Conservation (phyloP, 2,329 filamentous ascomycete genomes). For the Ilyonectria mors-panacis region DNA sequence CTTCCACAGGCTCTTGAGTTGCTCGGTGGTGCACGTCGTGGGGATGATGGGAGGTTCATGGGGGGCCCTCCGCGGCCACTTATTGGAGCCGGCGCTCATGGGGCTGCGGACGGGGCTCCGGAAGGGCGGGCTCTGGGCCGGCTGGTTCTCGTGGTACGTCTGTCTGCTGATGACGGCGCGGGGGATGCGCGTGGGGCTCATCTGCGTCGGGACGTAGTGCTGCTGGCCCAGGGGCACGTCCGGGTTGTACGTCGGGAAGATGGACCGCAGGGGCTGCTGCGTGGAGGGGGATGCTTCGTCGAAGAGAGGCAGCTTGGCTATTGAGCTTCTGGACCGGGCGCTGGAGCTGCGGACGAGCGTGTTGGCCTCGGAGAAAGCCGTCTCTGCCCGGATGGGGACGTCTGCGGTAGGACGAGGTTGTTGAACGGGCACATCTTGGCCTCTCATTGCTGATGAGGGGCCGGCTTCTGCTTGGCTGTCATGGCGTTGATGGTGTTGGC, state of each 20-base stretch:
- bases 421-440: conserved; percentile 51
- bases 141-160: conserved; percentile 62
- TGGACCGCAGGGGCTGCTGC: conserved; percentile 71
- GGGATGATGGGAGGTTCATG: conserved; percentile 63
- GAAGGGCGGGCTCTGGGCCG: conserved; percentile 34
- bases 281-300: conserved; percentile 51
- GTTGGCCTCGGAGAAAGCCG: conserved; percentile 66
- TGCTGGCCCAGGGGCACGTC: conserved; percentile 77
- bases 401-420: conserved; percentile 60
- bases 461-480: conserved; percentile 42
- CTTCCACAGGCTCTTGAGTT: conserved; percentile 78
- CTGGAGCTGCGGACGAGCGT: conserved; percentile 66
- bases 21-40: conserved; percentile 69
- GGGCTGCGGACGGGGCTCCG: conserved; percentile 44
- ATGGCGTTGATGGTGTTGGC: conserved; percentile 1
- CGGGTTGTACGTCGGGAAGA: conserved; percentile 83
- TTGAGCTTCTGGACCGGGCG: conserved; percentile 68
- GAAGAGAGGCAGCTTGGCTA: conserved; percentile 66
- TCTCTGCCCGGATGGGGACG: conserved; percentile 63
- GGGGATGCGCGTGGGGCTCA: conserved; percentile 75
- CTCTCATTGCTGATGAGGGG: conserved; percentile 41
- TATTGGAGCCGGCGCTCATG: conserved; percentile 37
- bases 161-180: conserved; percentile 76
- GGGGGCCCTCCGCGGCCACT: conserved; percentile 49
- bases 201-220: conserved; percentile 78